Evolutionary conservation across 2,329 filamentous ascomycete species (phyloP), one percentile per base, ranked within the genome.

Genomic region (Boeremia exigua): DNA sequence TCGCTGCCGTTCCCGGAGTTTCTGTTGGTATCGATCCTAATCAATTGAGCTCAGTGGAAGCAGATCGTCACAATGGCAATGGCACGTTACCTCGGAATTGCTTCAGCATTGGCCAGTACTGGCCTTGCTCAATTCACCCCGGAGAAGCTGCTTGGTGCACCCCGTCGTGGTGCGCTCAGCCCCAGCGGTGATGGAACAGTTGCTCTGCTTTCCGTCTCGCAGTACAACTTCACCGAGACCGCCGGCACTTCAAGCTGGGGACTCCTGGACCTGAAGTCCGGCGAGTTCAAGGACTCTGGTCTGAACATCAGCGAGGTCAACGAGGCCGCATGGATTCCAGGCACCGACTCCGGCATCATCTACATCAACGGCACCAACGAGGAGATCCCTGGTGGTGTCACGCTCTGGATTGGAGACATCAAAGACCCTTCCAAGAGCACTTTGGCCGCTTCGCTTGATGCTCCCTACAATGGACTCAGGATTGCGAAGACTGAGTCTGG

Each of bases 171-270:
- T 27, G 74, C 85, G 11, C 89, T 86, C 51, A 75, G 85, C 2
- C 89, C 90, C 12, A 93, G 91, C 72, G 73, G 81, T 30, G 80
- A 83, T 48, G 89, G 89, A 47, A 84, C 83, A 40, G 78, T 85
- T 52, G 82, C 87, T 34, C 76, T 92, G 15, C 91, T 88, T 70
- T 86, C 86, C 33, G 84, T 86, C 25, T 90, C 89, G 1, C 85
- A 88, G 10, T 96, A 96, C 75, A 93, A 88, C 1, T 96, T 96
- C 74, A 82, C 90, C 37, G 82, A 84, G 17, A 1, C 90, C 94
- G 81, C 45, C 83, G 82, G 86, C 85, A 29, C 81, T 85, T 47
- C 86, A 84, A 25, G 84, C 80, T 14, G 64, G 58, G 60, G 71
- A 43, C 50, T 73, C 48, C 64, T 75, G 28, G 64, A 75, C 38